phyloP scores from a whole-genome alignment of 345 rosid species.

The Lepidium didymum region DNA sequence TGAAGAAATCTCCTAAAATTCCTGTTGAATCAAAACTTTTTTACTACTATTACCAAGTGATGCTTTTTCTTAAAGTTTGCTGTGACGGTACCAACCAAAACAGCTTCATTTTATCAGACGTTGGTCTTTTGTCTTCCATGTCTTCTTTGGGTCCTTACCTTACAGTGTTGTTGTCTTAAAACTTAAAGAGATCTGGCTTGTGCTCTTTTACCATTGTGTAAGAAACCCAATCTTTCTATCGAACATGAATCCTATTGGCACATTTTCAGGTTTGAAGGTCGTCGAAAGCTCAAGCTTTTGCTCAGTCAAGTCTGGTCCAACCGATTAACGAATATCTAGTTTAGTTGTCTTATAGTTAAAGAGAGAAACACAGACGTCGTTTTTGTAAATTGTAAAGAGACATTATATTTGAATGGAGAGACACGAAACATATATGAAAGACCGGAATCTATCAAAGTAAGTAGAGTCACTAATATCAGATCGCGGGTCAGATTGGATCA shows the following conservation, averaged over 20 bases:
- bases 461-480: no score
- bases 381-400: no score
- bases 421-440: no score
- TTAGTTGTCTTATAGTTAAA: no score
- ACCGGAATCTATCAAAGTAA: no score
- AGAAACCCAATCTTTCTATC: slow-evolving; percentile 5
- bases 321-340: no score
- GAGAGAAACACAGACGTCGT: no score
- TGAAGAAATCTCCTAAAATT: not conserved
- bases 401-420: no score
- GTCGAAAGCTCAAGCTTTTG: not conserved
- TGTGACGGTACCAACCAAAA: slow-evolving; percentile 29
- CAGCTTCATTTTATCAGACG: slow-evolving; percentile 30
- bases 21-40: not conserved
- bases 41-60: not conserved
- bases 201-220: slow-evolving; percentile 18
- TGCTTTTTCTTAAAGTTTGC: slow-evolving; percentile 24
- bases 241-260: slow-evolving; percentile 4
- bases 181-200: slow-evolving; percentile 9
- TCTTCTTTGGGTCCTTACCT: not conserved
- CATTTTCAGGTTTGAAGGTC: not conserved
- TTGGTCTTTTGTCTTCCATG: slow-evolving; percentile 9
- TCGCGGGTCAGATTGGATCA: no score
- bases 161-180: slow-evolving; percentile 3
- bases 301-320: not conserved